Conservation (phyloP, 306 rosid genomes). For the Casuarina glauca region DNA sequence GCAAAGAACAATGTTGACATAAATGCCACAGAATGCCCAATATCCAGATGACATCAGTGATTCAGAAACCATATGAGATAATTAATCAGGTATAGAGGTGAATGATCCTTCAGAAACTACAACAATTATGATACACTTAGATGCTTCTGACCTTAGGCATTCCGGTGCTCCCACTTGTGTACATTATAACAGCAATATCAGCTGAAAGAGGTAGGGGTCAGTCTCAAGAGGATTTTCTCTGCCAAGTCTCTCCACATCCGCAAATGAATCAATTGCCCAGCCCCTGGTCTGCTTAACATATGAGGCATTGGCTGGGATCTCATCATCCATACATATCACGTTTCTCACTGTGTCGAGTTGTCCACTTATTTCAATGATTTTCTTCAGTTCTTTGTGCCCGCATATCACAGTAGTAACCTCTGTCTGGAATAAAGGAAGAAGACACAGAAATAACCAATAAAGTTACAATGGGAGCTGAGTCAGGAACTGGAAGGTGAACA, state of each 20-base stretch:
- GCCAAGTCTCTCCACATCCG: slow-evolving; percentile 70
- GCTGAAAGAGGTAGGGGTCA: slow-evolving; percentile 71
- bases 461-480: slow-evolving; percentile 4
- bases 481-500: neutral
- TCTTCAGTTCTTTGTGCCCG: slow-evolving; percentile 80
- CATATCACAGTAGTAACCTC: slow-evolving; percentile 89
- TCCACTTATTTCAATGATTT: slow-evolving; percentile 62
- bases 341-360: slow-evolving; percentile 77
- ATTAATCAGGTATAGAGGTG: slow-evolving; percentile 18
- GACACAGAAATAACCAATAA: slow-evolving; percentile 14
- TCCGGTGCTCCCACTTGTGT: slow-evolving; percentile 99
- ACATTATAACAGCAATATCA: slow-evolving; percentile 96
- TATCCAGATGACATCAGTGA: slow-evolving; percentile 7
- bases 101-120: slow-evolving; percentile 1
- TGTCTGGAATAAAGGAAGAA: slow-evolving; percentile 52
- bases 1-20: neutral
- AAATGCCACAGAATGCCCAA: neutral
- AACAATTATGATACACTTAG: slow-evolving; percentile 20
- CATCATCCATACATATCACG: slow-evolving; percentile 77
- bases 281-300: slow-evolving; percentile 42
- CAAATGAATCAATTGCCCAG: slow-evolving; percentile 64
- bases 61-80: slow-evolving; percentile 1
- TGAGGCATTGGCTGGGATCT: slow-evolving; percentile 53
- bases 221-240: slow-evolving; percentile 59
- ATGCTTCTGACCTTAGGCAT: slow-evolving; percentile 78